Conservation (phyloP, 1,139 yeast genomes). For the Zygosaccharomyces pseudobailii region DNA sequence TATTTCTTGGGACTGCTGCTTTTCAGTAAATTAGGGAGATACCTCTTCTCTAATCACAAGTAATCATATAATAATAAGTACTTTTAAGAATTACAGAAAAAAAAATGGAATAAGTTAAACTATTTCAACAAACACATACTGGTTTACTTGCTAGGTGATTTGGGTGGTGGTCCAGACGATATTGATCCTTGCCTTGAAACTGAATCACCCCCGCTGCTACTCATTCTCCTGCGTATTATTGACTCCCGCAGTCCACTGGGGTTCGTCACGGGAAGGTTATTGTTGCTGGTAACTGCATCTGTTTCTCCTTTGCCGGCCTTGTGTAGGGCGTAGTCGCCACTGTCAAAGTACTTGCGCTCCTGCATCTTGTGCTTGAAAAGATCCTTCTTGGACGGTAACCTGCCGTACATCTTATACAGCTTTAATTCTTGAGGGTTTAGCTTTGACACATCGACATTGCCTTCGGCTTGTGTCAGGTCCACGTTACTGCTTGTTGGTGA, state of each 20-base stretch:
- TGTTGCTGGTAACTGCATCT: slow-evolving; percentile 26
- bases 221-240: slow-evolving; percentile 33
- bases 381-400: slow-evolving; percentile 81
- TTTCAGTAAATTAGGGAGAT: slow-evolving; percentile 70
- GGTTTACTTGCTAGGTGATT: slow-evolving; percentile 29
- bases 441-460: slow-evolving; percentile 48
- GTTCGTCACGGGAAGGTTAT: slow-evolving; percentile 33
- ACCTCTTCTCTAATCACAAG: slow-evolving; percentile 10
- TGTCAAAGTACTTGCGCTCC: slow-evolving; percentile 91
- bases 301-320: slow-evolving; percentile 42
- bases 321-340: slow-evolving; percentile 95
- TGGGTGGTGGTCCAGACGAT: slow-evolving; percentile 35
- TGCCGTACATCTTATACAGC: slow-evolving; percentile 78
- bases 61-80: background rate
- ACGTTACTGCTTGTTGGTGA: slow-evolving; percentile 30
- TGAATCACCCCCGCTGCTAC: slow-evolving; percentile 33
- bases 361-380: slow-evolving; percentile 71
- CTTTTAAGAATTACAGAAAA: background rate
- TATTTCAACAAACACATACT: background rate
- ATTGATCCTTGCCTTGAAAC: slow-evolving; percentile 33
- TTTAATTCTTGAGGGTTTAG: slow-evolving; percentile 65
- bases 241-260: slow-evolving; percentile 34
- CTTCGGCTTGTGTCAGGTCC: slow-evolving; percentile 18
- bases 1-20: slow-evolving; percentile 65
- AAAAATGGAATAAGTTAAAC: background rate